Base-by-base conservation (phyloP, 768 basidiomycete genomes). In the Tulasnella calospora region DNA sequence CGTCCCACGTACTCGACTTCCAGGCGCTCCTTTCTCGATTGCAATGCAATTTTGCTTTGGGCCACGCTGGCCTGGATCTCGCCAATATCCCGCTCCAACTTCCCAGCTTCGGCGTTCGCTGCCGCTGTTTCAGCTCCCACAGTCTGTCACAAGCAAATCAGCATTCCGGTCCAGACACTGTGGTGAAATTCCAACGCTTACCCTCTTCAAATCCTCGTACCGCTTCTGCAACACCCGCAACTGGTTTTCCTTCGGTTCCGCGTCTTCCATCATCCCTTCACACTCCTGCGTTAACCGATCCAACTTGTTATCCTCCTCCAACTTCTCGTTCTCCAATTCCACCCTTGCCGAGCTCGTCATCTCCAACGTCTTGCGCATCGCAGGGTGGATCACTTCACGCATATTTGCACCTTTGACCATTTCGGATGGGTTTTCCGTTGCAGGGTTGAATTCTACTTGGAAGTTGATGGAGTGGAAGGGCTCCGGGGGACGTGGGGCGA, bases 201-300 rank as follows among this genome's bases (percentile, higher is more conserved):
- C 95, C 83, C 95, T 93, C 83, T 94, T 89, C 73, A 94, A 85
- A 81, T 92, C 91, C 80, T 94, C 92, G 13, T 93, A 92, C 83
- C 94, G 90, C 77, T 93, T 91, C 79, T 89, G 92, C 77, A 94
- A 81, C 10, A 85, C 89, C 30, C 85, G 86, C 13, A 92, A 91
- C 83, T 93, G 92, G 83, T 92, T 91, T 83, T 93, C 92, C 33
- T 92, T 83, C 82, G 92, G 92, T 71, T 85, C 86, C 33, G 92
- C 89, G 80, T 95, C 93, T 81, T 94, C 91, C 78, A 93, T 92
- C 79, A 92, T 85, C 77, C 92, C 92, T 83, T 96, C 94, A 82
- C 92, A 93, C 79, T 93, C 91, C 76, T 90, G 85, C 0, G 88
- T 89, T 74, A 94, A 84, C 81, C 92, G 89, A 82, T 97, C 95